Conservation (phyloP, 768 basidiomycete genomes). For the Boletus sp. region DNA sequence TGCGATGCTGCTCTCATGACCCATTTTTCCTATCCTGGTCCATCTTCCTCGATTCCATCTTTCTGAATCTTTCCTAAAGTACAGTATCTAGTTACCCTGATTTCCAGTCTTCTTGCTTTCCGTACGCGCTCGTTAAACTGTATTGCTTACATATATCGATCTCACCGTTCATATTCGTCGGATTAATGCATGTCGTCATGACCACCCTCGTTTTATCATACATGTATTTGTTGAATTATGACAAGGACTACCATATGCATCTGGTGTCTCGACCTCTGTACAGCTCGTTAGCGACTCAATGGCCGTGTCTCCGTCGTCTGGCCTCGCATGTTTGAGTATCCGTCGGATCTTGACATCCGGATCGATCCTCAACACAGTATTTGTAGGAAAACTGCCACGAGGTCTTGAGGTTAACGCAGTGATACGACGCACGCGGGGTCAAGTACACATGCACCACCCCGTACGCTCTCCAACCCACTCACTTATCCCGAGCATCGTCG, state of each 20-base stretch:
- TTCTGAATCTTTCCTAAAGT: neutral
- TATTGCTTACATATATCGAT: conserved; percentile 11
- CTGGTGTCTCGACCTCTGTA: neutral
- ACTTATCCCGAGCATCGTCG: too few relatives aligned
- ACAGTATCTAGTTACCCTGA: conserved; percentile 13
- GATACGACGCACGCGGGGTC: too few relatives aligned
- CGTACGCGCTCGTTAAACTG: conserved; percentile 4
- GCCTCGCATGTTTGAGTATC: neutral
- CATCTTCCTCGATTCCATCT: conserved; percentile 2
- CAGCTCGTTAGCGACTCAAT: neutral
- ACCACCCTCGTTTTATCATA: conserved; percentile 18
- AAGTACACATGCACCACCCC: too few relatives aligned
- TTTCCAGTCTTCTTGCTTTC: conserved; percentile 1
- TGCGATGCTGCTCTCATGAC: conserved; percentile 1
- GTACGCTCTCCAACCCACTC: too few relatives aligned
- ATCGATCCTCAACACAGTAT: neutral
- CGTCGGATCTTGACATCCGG: neutral
- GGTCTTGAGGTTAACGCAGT: too few relatives aligned
- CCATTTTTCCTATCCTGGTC: neutral
- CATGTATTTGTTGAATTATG: conserved; percentile 14
- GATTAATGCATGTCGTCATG: conserved; percentile 9
- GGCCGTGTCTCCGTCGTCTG: neutral
- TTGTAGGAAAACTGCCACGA: too few relatives aligned
- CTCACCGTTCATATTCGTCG: conserved; percentile 9
- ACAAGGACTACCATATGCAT: neutral